Base-by-base conservation (phyloP, 2,329 filamentous ascomycete species). In the Ascochyta clinopodiicola region DNA sequence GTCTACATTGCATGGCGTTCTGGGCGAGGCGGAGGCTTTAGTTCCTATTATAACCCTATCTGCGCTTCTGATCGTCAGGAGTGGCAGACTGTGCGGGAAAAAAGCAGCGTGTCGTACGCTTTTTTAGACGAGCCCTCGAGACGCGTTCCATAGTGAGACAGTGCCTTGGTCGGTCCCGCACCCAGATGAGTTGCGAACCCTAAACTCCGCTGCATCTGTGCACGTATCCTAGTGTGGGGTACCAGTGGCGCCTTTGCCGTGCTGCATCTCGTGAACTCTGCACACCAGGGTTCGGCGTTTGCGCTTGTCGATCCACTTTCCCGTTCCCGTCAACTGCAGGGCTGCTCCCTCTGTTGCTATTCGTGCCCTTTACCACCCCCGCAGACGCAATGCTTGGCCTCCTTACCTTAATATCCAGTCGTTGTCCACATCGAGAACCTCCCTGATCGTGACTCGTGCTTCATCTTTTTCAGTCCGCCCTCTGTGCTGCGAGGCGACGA, bases 1-100 rank as follows among this genome's bases (percentile, higher is more conserved):
- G 57, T 44, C 36, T 63, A 64, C 67, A 70, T 69, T 63, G 63
- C 50, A 50, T 44, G 67, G 68, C 62, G 67, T 68, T 68, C 35
- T 35, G 19, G 31, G 36, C 22, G 31, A 42, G 36, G 19, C 40
- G 32, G 22, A 44, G 43, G 25, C 36, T 35, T 37, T 43, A 17
- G 31, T 35, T 29, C 17, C 35, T 44, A 25, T 19, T 31, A 12
- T 38, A 55, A 50, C 38, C 54, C 35, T 55, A 54, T 59, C 36
- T 35, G 29, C 19, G 19, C 27, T 4, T 45, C 13, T 31, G 8
- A 36, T 29, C 15, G 17, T 24, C 3, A 38, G 37, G 31, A 37
- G 43, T 31, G 32, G 35, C 35, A 19, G 27, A 13, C 8, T 13
- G 12, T 22, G 25, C 24, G 4, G 13, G 35, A 6, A 24, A 22